phyloP scores from a whole-genome alignment of 768 basidiomycete species.

The Tephrocybe rancida region DNA sequence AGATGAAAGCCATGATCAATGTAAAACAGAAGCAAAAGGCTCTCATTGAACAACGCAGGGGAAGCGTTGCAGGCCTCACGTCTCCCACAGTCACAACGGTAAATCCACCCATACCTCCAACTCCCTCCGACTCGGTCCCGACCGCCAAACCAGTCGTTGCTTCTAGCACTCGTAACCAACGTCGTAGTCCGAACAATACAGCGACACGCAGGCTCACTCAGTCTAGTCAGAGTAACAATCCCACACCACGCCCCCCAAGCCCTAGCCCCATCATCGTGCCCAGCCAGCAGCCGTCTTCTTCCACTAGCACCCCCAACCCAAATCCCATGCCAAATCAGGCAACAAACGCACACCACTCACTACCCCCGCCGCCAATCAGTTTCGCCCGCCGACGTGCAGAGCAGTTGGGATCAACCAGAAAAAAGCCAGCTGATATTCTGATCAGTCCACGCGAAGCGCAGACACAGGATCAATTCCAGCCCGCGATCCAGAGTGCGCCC shows the following conservation, averaged over 20 bases:
- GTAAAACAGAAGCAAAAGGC: constrained; percentile 76
- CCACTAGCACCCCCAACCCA: too few relatives aligned
- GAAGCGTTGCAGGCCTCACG: constrained; percentile 49
- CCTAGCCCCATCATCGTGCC: constrained; percentile 30
- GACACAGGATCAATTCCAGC: constrained; percentile 56
- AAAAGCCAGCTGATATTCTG: constrained; percentile 78
- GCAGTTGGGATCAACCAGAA: constrained; percentile 58
- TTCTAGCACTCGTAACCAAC: too few relatives aligned
- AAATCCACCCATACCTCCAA: constrained; percentile 24
- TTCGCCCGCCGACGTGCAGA: constrained; percentile 76
- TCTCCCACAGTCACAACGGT: constrained; percentile 30
- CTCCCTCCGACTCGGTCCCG: too few relatives aligned
- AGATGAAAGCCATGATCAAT: constrained; percentile 61
- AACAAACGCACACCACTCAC: constrained; percentile 36
- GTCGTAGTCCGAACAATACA: constrained; percentile 40
- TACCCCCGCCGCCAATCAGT: constrained; percentile 74
- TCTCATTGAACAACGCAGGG: constrained; percentile 69
- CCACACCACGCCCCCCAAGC: constrained; percentile 35
- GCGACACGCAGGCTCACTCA: constrained; percentile 29
- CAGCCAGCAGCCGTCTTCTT: constrained; percentile 27
- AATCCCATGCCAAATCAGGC: constrained; percentile 28
- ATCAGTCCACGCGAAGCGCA: constrained; percentile 70
- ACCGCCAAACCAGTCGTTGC: too few relatives aligned
- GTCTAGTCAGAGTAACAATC: too few relatives aligned
- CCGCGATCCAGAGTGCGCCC: constrained; percentile 78